phyloP scores from a whole-genome alignment of 2,329 filamentous ascomycete species.

The Cladorrhinum sp. region DNA sequence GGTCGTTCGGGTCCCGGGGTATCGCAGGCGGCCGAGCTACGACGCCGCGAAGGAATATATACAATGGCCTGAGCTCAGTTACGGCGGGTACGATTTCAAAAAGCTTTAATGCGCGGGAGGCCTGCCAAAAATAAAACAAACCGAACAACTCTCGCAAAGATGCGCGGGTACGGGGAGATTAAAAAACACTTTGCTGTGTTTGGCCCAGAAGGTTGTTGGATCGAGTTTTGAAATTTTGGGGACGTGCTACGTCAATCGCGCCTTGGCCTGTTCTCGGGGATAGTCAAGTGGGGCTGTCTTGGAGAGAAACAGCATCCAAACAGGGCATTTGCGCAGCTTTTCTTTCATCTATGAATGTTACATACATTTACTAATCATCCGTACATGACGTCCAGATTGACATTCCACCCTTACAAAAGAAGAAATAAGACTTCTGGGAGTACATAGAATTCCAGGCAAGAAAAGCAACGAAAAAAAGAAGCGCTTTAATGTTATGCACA shows the following conservation, averaged over 20 bases:
- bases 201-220: background rate
- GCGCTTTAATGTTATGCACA: too few species aligned
- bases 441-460: too few species aligned
- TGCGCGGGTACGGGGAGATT: background rate
- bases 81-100: background rate
- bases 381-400: too few species aligned
- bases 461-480: too few species aligned
- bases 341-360: background rate
- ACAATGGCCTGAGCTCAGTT: too few species aligned
- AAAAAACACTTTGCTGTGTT: background rate
- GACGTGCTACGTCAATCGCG: constrained; percentile 28
- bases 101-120: background rate
- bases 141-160: background rate
- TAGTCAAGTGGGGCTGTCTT: constrained; percentile 11
- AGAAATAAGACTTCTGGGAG: too few species aligned
- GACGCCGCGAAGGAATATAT: background rate
- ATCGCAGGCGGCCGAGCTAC: background rate
- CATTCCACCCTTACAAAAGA: too few species aligned
- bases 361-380: background rate
- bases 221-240: constrained; percentile 26
- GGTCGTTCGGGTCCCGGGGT: background rate
- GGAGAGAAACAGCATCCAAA: background rate
- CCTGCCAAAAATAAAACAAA: background rate
- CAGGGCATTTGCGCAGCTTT: background rate
- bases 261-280: constrained; percentile 8